These are phyloP conservation scores for Ceratocystis ficicola DNA, from an alignment of 2,329 filamentous ascomycete species.

Conservation along the genomic window DNA sequence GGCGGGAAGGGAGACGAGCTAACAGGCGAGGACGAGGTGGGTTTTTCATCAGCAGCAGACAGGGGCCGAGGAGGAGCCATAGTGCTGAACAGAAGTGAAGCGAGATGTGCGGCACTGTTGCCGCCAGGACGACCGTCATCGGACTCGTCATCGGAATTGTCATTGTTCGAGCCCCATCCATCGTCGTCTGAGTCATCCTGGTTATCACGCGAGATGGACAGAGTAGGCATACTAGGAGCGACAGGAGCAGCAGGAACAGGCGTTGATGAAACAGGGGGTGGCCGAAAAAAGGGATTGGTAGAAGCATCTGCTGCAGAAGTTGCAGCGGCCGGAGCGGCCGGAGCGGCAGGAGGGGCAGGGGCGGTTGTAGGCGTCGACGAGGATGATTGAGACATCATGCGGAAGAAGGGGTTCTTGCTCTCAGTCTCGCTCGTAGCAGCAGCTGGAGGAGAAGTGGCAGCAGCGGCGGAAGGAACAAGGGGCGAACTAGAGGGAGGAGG, in stretches of 20 bases:
- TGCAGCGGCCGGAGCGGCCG: conserved; percentile 36
- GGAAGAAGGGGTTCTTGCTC: conserved; percentile 91
- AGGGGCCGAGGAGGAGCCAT: conserved; percentile 89
- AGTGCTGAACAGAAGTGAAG: conserved; percentile 88
- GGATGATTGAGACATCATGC: conserved; percentile 63
- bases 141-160: conserved; percentile 53
- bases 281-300: conserved; percentile 82
- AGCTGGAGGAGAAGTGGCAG: conserved; percentile 36
- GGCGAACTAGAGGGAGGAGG: conserved; percentile 37
- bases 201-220: conserved; percentile 42
- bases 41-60: conserved; percentile 66
- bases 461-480: conserved; percentile 37
- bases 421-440: conserved; percentile 52
- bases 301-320: conserved; percentile 50
- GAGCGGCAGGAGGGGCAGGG: conserved; percentile 28
- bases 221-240: conserved; percentile 36
- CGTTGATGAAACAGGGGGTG: conserved; percentile 25
- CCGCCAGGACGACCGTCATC: conserved; percentile 70
- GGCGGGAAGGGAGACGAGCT: conserved; percentile 30
- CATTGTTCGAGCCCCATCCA: conserved; percentile 65
- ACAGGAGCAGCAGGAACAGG: conserved; percentile 32
- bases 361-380: conserved; percentile 29
- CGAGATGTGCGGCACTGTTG: conserved; percentile 77
- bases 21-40: conserved; percentile 31
- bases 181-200: conserved; percentile 64